A percentile compares a stretch with the other conserved stretches of the same genome.
phyloP scores from a whole-genome alignment of 768 basidiomycete genomes.

The Mycena floridula region DNA sequence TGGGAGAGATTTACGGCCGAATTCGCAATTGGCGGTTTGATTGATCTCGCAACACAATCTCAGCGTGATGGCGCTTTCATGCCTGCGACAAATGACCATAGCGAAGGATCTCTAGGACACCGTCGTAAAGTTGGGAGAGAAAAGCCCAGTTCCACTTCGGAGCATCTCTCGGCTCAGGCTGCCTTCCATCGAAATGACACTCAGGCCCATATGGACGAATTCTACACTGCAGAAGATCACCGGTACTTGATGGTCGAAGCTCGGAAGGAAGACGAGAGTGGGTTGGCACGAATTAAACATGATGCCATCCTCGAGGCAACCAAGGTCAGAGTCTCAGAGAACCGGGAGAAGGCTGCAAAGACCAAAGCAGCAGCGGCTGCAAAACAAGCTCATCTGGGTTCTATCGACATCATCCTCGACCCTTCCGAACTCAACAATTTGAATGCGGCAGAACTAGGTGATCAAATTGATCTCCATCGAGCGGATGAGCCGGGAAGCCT shows the following conservation, averaged over 20 bases:
- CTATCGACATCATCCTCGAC: background rate
- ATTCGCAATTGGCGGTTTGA: conserved; percentile 10
- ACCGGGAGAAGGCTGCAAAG: background rate
- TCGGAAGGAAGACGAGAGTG: conserved; percentile 1
- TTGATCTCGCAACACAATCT: conserved; percentile 3
- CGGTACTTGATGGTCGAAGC: background rate
- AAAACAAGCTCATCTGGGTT: background rate
- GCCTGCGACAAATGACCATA: conserved; percentile 15
- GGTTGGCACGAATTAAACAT: background rate
- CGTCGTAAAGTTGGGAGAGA: background rate
- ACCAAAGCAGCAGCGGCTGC: background rate
- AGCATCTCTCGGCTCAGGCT: background rate
- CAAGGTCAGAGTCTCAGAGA: background rate
- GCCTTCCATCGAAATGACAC: background rate
- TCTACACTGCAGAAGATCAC: conserved; percentile 13
- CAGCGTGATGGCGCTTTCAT: conserved; percentile 9
- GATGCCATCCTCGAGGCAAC: background rate
- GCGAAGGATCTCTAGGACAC: conserved; percentile 17
- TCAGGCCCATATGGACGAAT: conserved; percentile 2
- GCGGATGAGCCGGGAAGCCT: background rate
- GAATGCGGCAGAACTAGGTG: background rate
- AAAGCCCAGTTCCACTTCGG: background rate
- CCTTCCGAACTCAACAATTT: background rate
- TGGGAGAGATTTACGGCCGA: conserved; percentile 16
- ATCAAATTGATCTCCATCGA: background rate